A percentile compares a stretch with the other conserved stretches of the same genome.
phyloP scores from a whole-genome alignment of 1,284 basidiomycete genomes.

The Puccinia horiana region DNA sequence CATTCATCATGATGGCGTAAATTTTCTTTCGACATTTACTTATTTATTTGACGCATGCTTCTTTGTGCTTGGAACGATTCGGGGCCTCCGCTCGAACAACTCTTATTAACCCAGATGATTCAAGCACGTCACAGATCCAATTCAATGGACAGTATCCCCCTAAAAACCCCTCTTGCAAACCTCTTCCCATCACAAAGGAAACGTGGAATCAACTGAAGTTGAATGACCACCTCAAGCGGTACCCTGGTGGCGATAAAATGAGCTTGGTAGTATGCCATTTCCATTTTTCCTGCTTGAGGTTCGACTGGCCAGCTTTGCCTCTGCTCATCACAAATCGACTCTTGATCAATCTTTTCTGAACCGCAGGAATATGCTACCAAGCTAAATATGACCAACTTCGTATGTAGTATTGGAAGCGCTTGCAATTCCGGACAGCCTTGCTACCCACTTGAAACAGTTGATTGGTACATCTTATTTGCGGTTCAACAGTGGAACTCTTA shows the following conservation, averaged over 20 bases:
- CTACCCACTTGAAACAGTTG: slow-evolving; percentile 14
- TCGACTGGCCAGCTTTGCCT: not conserved
- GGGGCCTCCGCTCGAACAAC: not conserved
- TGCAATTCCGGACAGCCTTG: slow-evolving; percentile 38
- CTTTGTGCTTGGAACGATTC: not conserved
- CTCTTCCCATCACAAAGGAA: slow-evolving; percentile 13
- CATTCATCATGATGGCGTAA: not conserved
- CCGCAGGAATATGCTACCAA: slow-evolving; percentile 33
- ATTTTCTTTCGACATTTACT: not conserved
- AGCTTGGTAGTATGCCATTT: slow-evolving; percentile 24
- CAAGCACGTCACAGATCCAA: not conserved
- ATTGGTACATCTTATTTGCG: slow-evolving; percentile 40
- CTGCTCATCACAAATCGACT: not conserved
- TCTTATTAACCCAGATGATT: not conserved
- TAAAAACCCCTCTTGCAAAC: slow-evolving; percentile 19
- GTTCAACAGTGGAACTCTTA: slow-evolving; percentile 43
- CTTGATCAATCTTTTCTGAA: slow-evolving; percentile 4
- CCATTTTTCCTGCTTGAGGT: not conserved
- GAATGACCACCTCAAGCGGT: slow-evolving; percentile 36
- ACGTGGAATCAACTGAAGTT: slow-evolving; percentile 44
- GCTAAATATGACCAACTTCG: slow-evolving; percentile 38
- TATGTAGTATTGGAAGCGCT: slow-evolving; percentile 33
- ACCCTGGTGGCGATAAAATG: slow-evolving; percentile 43
- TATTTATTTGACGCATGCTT: not conserved
- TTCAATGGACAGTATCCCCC: slow-evolving; percentile 38